Percentiles rank a stretch among this genome's conserved stretches.
Evolutionary conservation across 805 yeast species (phyloP).

Genomic region (Scheffersomyces coipomensis): DNA sequence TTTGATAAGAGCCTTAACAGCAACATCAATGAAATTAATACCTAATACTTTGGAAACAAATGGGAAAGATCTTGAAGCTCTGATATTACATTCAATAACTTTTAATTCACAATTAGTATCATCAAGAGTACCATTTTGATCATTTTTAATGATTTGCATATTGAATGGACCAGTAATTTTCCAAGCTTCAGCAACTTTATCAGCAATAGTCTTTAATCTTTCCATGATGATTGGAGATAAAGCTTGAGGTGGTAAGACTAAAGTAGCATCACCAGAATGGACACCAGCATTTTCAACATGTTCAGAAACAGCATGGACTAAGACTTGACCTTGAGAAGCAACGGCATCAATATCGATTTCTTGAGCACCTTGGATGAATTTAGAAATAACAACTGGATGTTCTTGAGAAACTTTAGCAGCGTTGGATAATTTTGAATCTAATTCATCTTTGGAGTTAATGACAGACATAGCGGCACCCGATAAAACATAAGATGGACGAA

Average conservation of each 20-base stretch:
- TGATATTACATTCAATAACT: slow-evolving; percentile 97
- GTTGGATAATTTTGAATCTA: slow-evolving; percentile 75
- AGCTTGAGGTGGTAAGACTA: slow-evolving; percentile 87
- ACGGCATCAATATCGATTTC: slow-evolving; percentile 98
- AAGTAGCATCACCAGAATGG: slow-evolving; percentile 98
- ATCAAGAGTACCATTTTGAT: slow-evolving; percentile 55
- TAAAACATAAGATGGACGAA: slow-evolving; percentile 94
- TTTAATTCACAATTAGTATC: slow-evolving; percentile 63
- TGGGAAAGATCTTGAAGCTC: slow-evolving; percentile 99
- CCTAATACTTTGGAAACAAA: slow-evolving; percentile 97
- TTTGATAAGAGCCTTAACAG: slow-evolving; percentile 81
- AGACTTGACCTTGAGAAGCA: slow-evolving; percentile 81
- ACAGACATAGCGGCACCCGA: slow-evolving; percentile 99
- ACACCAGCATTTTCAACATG: slow-evolving; percentile 99
- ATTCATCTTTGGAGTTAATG: slow-evolving; percentile 73
- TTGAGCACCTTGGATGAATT: slow-evolving; percentile 92
- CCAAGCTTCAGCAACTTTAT: slow-evolving; percentile 92
- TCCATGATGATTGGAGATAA: slow-evolving; percentile 63
- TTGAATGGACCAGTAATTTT: slow-evolving; percentile 97
- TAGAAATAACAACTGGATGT: slow-evolving; percentile 96
- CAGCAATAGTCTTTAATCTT: slow-evolving; percentile 84
- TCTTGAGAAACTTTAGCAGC: slow-evolving; percentile 94
- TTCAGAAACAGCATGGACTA: slow-evolving; percentile 95
- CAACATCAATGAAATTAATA: slow-evolving; percentile 89
- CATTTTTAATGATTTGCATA: slow-evolving; percentile 92